A percentile compares a stretch with the other conserved stretches of the same genome.
Evolutionary conservation across 805 yeast genomes (phyloP).

Genomic region (Starmerella tilneyi): DNA sequence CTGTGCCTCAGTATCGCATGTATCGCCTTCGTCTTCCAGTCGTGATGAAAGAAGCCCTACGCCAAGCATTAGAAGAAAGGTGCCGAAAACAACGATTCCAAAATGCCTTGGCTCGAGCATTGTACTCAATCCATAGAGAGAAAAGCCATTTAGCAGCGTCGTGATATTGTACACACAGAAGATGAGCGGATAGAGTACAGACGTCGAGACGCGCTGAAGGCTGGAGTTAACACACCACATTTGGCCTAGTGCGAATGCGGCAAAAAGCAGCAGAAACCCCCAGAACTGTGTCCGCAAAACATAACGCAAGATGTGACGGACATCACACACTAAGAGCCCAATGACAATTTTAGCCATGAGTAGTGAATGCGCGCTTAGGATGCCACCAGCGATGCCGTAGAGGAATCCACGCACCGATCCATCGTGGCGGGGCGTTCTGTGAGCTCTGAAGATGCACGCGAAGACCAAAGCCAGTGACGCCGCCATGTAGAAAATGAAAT

Average conservation of each 20-base stretch:
- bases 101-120: conserved; percentile 32
- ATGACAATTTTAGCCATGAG: conserved; percentile 77
- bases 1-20: neutral
- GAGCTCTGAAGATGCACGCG: neutral
- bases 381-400: conserved; percentile 63
- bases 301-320: conserved; percentile 31
- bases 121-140: conserved; percentile 46
- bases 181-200: conserved; percentile 72
- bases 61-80: conserved; percentile 41
- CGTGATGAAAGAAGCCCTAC: conserved; percentile 58
- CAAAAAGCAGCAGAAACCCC: conserved; percentile 40
- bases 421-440: neutral
- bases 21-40: conserved; percentile 10
- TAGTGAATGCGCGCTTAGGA: conserved; percentile 74
- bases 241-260: conserved; percentile 53
- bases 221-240: conserved; percentile 67
- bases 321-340: conserved; percentile 48
- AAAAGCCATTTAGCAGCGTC: conserved; percentile 55
- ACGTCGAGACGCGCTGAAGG: conserved; percentile 56
- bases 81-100: conserved; percentile 41
- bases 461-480: conserved; percentile 31
- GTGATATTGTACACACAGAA: conserved; percentile 71
- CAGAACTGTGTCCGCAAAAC: conserved; percentile 38
- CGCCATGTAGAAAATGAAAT: conserved; percentile 51
- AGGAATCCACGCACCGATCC: conserved; percentile 38